Percentiles rank a stretch among this genome's conserved stretches.
Conservation (phyloP, 2,329 filamentous ascomycete species). For the Cladosporium phlei region DNA sequence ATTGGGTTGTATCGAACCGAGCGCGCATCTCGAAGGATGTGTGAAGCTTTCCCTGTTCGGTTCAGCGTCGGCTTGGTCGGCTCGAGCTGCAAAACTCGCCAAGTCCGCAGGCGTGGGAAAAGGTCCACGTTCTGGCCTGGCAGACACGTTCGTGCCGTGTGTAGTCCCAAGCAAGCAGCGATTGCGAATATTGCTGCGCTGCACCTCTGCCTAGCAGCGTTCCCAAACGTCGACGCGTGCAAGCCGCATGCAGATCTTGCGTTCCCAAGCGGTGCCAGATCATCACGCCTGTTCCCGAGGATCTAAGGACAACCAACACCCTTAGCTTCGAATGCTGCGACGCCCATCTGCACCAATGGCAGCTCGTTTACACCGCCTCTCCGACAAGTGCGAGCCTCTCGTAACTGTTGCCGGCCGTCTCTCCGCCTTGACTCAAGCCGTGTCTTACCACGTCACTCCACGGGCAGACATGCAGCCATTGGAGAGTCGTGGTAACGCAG, state of each 20-base stretch:
- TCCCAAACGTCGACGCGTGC: slow-evolving; percentile 4
- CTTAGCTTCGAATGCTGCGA: slow-evolving; percentile 3
- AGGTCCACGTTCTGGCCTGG: no score
- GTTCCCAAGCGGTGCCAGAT: slow-evolving; percentile 13
- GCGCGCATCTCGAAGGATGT: background rate
- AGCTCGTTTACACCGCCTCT: slow-evolving; percentile 9
- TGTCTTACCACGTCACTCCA: slow-evolving; percentile 14
- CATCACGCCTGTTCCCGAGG: slow-evolving; percentile 11
- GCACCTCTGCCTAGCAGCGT: no score
- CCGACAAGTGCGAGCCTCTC: no score
- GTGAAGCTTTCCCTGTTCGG: background rate
- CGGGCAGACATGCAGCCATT: slow-evolving; percentile 2
- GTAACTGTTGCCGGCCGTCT: slow-evolving; percentile 6
- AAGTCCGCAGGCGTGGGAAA: background rate
- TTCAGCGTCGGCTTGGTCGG: background rate
- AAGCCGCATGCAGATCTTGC: slow-evolving; percentile 11
- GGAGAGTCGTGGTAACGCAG: slow-evolving; percentile 2
- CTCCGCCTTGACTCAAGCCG: slow-evolving; percentile 12
- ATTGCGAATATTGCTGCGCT: no score
- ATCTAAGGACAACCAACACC: slow-evolving; percentile 10
- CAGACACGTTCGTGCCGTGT: background rate
- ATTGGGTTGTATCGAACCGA: background rate
- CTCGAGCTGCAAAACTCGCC: background rate
- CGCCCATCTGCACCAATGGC: slow-evolving; percentile 3
- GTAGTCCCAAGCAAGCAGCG: background rate